Base-by-base conservation (phyloP, 1,284 basidiomycete species). In the Leccinum glutinopallens region DNA sequence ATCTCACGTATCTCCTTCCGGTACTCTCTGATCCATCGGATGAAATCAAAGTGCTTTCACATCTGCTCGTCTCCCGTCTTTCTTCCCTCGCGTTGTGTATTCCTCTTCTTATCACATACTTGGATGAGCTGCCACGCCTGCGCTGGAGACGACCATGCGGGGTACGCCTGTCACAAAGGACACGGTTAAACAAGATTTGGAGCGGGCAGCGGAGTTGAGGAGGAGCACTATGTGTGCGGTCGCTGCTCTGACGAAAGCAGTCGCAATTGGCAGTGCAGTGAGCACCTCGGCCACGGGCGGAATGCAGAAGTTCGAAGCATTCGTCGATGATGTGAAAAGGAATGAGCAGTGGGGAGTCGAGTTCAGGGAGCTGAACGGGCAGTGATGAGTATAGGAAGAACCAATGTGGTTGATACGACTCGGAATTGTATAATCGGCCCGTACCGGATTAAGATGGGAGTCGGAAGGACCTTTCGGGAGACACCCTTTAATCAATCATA, bases 101-200 rank as follows among this genome's bases (percentile, higher is more conserved):
- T 9, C 72, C 72, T 2, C 74, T 74, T 37, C 67, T 74, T 3
- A 65, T 76, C 9, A 87, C 92, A 71, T 86, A 92, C 35, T 83
- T 99, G 59, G 96, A 98, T 71, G 94, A 96, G 65, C 86, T 92
- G 10, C 22, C 22, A 91, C 91, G 1, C 89, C 90, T 4, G 84
- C 88, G 32, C 84, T 99, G 69, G 90, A 92, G 72, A 88, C 87
- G 73, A 93, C 94, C 46, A 93, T 98, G 88, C 96, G 96, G 77
- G 96, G 96, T 22, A 86, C 90, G 8, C 90, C 90, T 10, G 88
- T 94, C 57, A 94, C 92, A 64, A 96, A 96, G 78, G 94, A 96
- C 75, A 96, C 94, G 0, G 96, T 98, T 66, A 98, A 98, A 80
- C 97, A 98, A 78, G 97, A 99, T 71, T 79, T 98, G 59, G 97